These are phyloP conservation scores for Trichophyton equinum DNA, from an alignment of 2,329 filamentous ascomycete species.

Conservation along the genomic window DNA sequence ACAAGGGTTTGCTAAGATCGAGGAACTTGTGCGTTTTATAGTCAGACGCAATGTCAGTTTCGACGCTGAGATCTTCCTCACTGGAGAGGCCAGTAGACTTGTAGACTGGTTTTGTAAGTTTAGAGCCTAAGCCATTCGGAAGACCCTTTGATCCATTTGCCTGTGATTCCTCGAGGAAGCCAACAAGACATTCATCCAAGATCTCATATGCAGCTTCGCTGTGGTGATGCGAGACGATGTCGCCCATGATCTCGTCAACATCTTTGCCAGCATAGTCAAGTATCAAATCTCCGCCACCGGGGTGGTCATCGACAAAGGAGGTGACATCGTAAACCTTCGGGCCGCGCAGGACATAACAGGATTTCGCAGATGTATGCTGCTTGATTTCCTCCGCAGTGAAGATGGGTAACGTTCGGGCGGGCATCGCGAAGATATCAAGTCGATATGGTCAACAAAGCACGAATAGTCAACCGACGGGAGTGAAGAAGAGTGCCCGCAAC, in stretches of 20 bases:
- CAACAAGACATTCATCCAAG: slow-evolving; percentile 72
- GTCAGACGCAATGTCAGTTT: slow-evolving; percentile 64
- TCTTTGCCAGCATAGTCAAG: slow-evolving; percentile 85
- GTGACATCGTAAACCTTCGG: slow-evolving; percentile 91
- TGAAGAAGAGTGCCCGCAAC: not conserved
- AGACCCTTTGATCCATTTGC: slow-evolving; percentile 19
- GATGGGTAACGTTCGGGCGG: slow-evolving; percentile 67
- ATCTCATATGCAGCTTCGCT: slow-evolving; percentile 93
- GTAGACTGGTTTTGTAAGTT: slow-evolving; percentile 32
- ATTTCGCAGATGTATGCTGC: slow-evolving; percentile 63
- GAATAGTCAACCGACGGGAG: not conserved
- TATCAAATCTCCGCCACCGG: slow-evolving; percentile 77
- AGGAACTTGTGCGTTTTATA: slow-evolving; percentile 90
- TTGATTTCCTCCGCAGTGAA: slow-evolving; percentile 71
- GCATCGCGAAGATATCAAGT: slow-evolving; percentile 46
- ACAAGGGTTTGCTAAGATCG: slow-evolving; percentile 70
- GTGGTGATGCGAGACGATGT: slow-evolving; percentile 70
- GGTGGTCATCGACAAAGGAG: slow-evolving; percentile 78
- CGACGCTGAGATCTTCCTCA: slow-evolving; percentile 72
- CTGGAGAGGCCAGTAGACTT: slow-evolving; percentile 71
- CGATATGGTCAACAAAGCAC: not conserved
- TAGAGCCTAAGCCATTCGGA: slow-evolving; percentile 31
- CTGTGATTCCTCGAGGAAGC: slow-evolving; percentile 47
- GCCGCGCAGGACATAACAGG: slow-evolving; percentile 86
- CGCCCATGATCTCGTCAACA: slow-evolving; percentile 66